Conservation (phyloP, 345 rosid species). For the Gossypium bickii region DNA sequence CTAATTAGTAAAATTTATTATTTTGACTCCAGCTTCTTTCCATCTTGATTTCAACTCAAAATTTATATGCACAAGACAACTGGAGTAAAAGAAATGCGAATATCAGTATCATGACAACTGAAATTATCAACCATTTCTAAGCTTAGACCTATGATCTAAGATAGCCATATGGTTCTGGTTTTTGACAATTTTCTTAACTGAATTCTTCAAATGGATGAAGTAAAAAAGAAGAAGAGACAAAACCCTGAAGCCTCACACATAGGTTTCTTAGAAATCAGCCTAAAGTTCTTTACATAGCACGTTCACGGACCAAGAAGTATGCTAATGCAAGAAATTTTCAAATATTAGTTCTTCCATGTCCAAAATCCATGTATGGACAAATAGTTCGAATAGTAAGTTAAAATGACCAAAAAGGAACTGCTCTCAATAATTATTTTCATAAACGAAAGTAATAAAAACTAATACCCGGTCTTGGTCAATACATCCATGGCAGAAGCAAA, state of each 20-base stretch:
- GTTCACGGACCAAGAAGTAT: neutral
- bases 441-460: neutral
- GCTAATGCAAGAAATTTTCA: neutral
- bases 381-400: neutral
- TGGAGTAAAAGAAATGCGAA: neutral
- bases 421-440: neutral
- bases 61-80: neutral
- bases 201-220: neutral
- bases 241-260: neutral
- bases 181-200: neutral
- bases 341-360: neutral
- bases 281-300: neutral
- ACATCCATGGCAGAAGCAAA: conserved; percentile 94
- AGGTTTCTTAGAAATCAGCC: neutral
- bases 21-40: neutral
- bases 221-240: neutral
- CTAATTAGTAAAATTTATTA: neutral
- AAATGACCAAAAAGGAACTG: neutral
- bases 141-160: neutral
- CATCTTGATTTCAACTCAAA: neutral
- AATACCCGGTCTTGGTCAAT: conserved; percentile 71
- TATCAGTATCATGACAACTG: neutral
- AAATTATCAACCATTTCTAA: neutral
- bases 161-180: neutral
- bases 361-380: neutral